Percentiles rank a stretch among this genome's conserved stretches.
Evolutionary conservation across 345 rosid genomes (phyloP).

Genomic region (Ailanthus altissimus): DNA sequence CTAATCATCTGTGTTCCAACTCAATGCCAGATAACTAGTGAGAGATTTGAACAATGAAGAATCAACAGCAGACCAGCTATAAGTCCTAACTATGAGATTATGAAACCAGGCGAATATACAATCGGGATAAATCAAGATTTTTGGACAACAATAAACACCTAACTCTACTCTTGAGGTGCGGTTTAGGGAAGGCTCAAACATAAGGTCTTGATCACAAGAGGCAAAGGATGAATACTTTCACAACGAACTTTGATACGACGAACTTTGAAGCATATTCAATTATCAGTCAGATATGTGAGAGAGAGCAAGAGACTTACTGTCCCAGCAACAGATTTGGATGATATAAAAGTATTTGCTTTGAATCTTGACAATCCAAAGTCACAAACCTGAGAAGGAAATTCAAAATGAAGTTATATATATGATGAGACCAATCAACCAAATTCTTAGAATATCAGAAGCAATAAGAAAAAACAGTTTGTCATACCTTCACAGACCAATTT

Average conservation of each 20-base stretch:
- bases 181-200: not conserved
- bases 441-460: not conserved
- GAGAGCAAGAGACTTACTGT: conserved; percentile 59
- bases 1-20: not conserved
- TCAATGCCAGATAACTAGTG: not conserved
- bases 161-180: not conserved
- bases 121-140: not conserved
- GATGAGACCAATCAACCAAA: not conserved
- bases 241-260: not conserved
- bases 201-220: not conserved
- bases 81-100: not conserved
- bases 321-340: conserved; percentile 98
- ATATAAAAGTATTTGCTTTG: conserved; percentile 80
- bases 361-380: conserved; percentile 98
- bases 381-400: conserved; percentile 57
- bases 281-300: not conserved
- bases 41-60: not conserved
- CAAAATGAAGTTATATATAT: conserved; percentile 5
- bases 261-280: not conserved
- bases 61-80: not conserved
- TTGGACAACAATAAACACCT: not conserved
- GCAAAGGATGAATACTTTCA: not conserved
- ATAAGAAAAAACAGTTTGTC: not conserved
- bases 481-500: conserved; percentile 95
- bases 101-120: not conserved